Percentiles rank a stretch among this genome's conserved stretches.
These are phyloP conservation scores for Viola odorata DNA, from an alignment of 345 rosid genomes.

Conservation along the genomic window DNA sequence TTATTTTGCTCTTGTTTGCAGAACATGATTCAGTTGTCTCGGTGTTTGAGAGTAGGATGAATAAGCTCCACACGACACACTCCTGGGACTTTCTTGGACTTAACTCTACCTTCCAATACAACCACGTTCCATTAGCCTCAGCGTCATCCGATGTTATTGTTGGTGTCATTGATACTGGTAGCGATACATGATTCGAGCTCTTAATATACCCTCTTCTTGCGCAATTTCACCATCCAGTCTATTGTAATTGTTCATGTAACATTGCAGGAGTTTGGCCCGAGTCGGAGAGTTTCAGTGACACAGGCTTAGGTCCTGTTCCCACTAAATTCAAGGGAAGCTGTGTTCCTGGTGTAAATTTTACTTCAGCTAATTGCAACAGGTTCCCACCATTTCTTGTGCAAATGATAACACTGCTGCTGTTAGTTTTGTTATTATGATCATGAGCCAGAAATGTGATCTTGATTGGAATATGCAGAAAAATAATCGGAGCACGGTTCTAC, in stretches of 20 bases:
- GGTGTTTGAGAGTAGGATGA: conserved; percentile 35
- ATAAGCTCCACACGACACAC: conserved; percentile 40
- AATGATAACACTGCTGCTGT: not conserved
- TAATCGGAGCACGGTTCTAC: conserved; percentile 13
- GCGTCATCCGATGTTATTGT: conserved; percentile 27
- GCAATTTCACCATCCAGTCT: too few species aligned
- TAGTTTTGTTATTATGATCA: not conserved
- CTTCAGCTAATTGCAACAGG: conserved; percentile 37
- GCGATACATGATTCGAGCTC: too few species aligned
- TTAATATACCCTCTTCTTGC: too few species aligned
- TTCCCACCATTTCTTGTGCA: not conserved
- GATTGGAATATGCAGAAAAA: conserved; percentile 3
- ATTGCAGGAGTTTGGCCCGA: conserved; percentile 47
- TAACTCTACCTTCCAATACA: conserved; percentile 15
- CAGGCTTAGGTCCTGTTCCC: conserved; percentile 36
- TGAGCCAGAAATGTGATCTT: not conserved
- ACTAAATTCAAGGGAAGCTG: conserved; percentile 44
- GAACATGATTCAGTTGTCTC: conserved; percentile 32
- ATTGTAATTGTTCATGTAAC: not conserved
- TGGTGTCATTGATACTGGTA: conserved; percentile 45
- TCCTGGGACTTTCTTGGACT: conserved; percentile 49
- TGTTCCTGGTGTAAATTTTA: conserved; percentile 35
- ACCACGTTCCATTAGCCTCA: conserved; percentile 15
- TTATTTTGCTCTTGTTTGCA: conserved; percentile 16
- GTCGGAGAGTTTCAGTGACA: conserved; percentile 38